Percentiles rank a stretch among this genome's conserved stretches.
Conservation (phyloP, 768 basidiomycete species). For the Xerocomellus intermedius region DNA sequence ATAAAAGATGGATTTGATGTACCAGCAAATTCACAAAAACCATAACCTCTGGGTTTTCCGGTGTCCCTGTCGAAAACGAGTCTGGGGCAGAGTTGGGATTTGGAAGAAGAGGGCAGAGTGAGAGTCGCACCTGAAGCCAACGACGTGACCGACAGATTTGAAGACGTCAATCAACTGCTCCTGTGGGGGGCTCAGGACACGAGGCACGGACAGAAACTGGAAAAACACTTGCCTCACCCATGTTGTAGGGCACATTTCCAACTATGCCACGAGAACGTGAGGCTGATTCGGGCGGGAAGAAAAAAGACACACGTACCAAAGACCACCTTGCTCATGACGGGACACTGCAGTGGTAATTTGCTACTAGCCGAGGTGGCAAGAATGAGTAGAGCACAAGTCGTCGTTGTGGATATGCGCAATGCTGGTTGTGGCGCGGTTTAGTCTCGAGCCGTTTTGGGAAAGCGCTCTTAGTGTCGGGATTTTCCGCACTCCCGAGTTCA, state of each 20-base stretch:
- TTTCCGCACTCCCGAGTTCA: too few relatives aligned
- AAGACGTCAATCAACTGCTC: constrained; percentile 87
- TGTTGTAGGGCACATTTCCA: constrained; percentile 88
- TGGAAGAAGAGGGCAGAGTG: background rate
- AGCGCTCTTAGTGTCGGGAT: too few relatives aligned
- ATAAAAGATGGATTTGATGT: constrained; percentile 41
- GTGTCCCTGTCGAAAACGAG: constrained; percentile 89
- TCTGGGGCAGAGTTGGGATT: constrained; percentile 37
- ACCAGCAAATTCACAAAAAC: constrained; percentile 93
- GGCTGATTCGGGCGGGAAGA: background rate
- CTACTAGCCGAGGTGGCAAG: background rate
- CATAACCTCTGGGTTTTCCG: constrained; percentile 93
- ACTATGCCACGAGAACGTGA: constrained; percentile 41
- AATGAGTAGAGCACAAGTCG: background rate
- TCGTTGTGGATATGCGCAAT: background rate
- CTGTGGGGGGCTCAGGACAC: constrained; percentile 31
- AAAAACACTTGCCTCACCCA: constrained; percentile 59
- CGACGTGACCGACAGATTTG: constrained; percentile 83
- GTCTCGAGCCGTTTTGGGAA: too few relatives aligned
- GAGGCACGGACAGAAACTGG: background rate
- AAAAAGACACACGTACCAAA: constrained; percentile 50
- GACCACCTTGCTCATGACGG: constrained; percentile 65
- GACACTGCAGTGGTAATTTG: background rate
- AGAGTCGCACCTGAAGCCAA: constrained; percentile 73
- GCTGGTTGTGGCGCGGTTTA: constrained; percentile 7